phyloP scores from a whole-genome alignment of 139 green algal genomes.

The Volvox africanus region DNA sequence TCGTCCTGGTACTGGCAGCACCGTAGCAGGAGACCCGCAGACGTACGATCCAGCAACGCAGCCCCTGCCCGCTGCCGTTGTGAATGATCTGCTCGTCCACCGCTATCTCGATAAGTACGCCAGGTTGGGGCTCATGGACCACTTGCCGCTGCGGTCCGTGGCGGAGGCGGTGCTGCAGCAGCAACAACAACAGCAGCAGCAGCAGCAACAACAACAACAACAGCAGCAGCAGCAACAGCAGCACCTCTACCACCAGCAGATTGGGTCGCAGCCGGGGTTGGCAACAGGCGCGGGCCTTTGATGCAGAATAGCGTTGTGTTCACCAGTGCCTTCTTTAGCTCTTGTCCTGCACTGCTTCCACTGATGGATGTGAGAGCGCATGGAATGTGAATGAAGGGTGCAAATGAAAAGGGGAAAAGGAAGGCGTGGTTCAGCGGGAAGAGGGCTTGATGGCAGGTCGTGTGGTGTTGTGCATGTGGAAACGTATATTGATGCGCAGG shows the following conservation, averaged over 20 bases:
- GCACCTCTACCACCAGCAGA: not conserved
- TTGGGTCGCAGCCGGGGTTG: not conserved
- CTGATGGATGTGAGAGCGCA: too few species aligned
- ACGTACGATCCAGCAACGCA: not conserved
- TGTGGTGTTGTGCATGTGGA: too few species aligned
- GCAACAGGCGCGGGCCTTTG: not conserved
- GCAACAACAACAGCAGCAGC: not conserved
- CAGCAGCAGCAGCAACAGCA: not conserved
- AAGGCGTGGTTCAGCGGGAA: too few species aligned
- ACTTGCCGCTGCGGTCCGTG: not conserved
- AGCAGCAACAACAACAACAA: not conserved
- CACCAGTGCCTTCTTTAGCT: too few species aligned
- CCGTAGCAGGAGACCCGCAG: not conserved
- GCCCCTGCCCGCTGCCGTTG: conserved; percentile 25
- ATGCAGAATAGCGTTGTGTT: too few species aligned
- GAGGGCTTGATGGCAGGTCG: too few species aligned
- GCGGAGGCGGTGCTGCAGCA: conserved; percentile 19
- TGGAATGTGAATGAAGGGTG: too few species aligned
- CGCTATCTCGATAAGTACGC: conserved; percentile 50
- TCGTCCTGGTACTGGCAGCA: not conserved
- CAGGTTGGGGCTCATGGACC: conserved; percentile 29
- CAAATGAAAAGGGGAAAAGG: too few species aligned
- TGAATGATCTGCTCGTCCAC: conserved; percentile 48
- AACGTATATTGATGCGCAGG: too few species aligned
- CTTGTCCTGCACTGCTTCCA: too few species aligned